Base-by-base conservation (phyloP, 345 rosid species). In the Salix brachista region DNA sequence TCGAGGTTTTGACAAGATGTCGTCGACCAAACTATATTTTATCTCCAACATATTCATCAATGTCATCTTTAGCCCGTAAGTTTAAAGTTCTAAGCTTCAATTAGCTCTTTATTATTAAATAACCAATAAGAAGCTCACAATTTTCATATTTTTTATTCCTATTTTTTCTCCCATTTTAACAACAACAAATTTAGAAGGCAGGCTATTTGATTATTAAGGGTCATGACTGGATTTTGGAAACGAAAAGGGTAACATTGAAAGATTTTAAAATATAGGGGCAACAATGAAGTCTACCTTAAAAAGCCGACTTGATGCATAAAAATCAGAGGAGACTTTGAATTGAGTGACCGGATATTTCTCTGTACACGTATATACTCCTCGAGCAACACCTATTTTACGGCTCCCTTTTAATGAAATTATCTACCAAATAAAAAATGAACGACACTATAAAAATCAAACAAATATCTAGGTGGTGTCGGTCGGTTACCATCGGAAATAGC, bases 351-450 rank as follows among this genome's bases (percentile, higher is more conserved):
- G 90, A 79, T 77, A 36, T 77, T 41, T 48, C 18, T 66, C 23
- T 21, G 60, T 60, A 83, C 89, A 86, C 92, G 92, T 90, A 74
- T 79, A 77, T 46, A 71, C 82, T 82, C 71, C 77, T 39, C 75
- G 42, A 81, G 77, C 89, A 81, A 81, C 83, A 75, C 54, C 82
- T 26, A 32, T 19, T 42, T 72, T 25, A 69, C 78, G 90, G 87
- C 81, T 46, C 64, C 46, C 41, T 75, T 76, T 82, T 50, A 64
- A 69, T 48, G 80, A 78, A 73, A 5, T 28, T 18, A n/a, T 6
- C 26, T 58, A 70, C 32, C n/a, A 77, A 68, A 21, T 67, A 52
- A 23, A 65, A 82, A 11, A 48, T 54, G 46, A 25, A 62, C 42
- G 26, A n/a, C 6, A 65, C 56, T 64, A 66, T 6, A n/a, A 21